phyloP scores from a whole-genome alignment of 75 land plant species.

The Picea glauca region DNA sequence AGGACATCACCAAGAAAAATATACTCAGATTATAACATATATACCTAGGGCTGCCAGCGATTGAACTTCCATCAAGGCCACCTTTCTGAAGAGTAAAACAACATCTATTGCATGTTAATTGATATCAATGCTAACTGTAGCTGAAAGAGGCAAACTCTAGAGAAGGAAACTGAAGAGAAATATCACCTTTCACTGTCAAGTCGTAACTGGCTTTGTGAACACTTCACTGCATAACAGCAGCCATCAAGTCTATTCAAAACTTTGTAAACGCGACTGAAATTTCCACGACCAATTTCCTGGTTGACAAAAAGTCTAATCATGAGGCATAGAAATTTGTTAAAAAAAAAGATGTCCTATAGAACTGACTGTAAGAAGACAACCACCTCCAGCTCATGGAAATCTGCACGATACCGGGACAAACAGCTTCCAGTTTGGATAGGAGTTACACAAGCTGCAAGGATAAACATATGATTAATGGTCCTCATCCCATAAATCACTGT shows the following conservation, averaged over 20 bases:
- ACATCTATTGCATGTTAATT: background rate
- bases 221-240: constrained; percentile 93
- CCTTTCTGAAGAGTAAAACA: constrained; percentile 44
- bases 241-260: constrained; percentile 93
- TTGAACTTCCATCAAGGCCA: constrained; percentile 94
- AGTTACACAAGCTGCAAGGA: constrained; percentile 37
- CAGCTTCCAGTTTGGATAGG: constrained; percentile 43
- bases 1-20: background rate
- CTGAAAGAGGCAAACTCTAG: background rate
- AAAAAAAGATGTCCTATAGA: background rate
- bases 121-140: background rate
- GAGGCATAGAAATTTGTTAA: background rate
- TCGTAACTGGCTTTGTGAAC: constrained; percentile 51
- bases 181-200: constrained; percentile 67
- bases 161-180: background rate
- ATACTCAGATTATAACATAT: background rate
- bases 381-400: constrained; percentile 96
- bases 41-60: constrained; percentile 90
- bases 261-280: constrained; percentile 87
- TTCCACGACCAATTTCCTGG: constrained; percentile 86
- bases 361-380: background rate
- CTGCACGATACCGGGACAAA: constrained; percentile 78
- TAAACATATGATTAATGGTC: background rate
- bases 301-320: constrained; percentile 9
- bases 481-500: background rate